phyloP scores from a whole-genome alignment of 2,329 filamentous ascomycete species.

The Aspergillus ustus region DNA sequence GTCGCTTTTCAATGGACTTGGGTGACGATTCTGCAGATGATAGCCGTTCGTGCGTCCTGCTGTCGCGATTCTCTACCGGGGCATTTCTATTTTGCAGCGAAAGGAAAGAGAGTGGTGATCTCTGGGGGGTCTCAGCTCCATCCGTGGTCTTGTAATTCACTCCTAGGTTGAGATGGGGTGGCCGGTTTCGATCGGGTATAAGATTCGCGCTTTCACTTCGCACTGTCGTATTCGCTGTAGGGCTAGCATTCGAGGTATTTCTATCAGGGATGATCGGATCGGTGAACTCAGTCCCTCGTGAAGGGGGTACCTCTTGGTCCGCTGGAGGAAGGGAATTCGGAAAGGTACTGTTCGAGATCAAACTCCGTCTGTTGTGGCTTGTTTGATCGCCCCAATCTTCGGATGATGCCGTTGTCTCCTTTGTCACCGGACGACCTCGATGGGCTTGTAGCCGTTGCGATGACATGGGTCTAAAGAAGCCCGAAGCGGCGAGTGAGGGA shows the following conservation, averaged over 20 bases:
- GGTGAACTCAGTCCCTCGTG: constrained; percentile 79
- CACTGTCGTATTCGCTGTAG: constrained; percentile 62
- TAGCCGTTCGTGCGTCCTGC: constrained; percentile 78
- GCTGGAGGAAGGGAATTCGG: constrained; percentile 40
- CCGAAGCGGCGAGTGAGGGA: constrained; percentile 83
- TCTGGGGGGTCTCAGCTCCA: constrained; percentile 63
- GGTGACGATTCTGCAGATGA: constrained; percentile 80
- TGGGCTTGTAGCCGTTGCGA: constrained; percentile 93
- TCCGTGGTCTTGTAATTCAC: constrained; percentile 62
- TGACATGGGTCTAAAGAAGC: constrained; percentile 96
- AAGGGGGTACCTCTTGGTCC: constrained; percentile 66
- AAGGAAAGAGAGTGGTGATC: constrained; percentile 76
- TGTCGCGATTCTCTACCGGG: constrained; percentile 58
- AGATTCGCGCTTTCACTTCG: constrained; percentile 81
- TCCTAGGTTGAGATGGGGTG: constrained; percentile 61
- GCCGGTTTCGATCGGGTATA: constrained; percentile 62
- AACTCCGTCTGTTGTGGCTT: constrained; percentile 61
- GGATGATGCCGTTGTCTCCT: constrained; percentile 38
- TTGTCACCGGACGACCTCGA: constrained; percentile 60
- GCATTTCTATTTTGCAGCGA: constrained; percentile 62
- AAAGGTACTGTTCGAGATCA: constrained; percentile 59
- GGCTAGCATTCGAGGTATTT: constrained; percentile 74
- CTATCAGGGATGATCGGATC: constrained; percentile 73
- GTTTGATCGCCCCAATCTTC: constrained; percentile 52
- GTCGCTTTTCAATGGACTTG: constrained; percentile 58